Evolutionary conservation across 805 yeast genomes (phyloP), one percentile per base, ranked within the genome.

Genomic region (Blastobotrys attinorum): DNA sequence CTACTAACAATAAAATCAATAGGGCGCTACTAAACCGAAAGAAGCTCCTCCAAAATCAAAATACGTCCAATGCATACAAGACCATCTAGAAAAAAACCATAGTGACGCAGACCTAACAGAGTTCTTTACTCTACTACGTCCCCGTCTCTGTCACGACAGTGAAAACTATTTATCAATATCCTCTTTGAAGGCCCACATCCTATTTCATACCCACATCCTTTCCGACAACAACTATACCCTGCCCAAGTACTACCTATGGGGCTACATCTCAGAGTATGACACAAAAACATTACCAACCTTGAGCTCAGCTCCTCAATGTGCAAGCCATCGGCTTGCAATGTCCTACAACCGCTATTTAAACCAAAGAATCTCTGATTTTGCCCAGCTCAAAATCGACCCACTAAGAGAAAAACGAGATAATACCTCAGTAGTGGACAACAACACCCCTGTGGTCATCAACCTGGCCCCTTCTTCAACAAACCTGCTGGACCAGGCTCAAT

Each of bases 321-420:
- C 40, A 10, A 22, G 13, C 23, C 17, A 36, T 29, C 45, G 47
- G 16, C 43, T 50, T 2, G 20, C 41, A 2, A 37, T 33, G 11
- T 39, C 51, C 11, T 50, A 50, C 36, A 46, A 46, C 37, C 33
- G 50, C 18, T 50, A 50, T 31, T 41, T 50, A 16, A 41, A 43
- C 31, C 47, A 42, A 38, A 40, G 54, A n/a, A 31, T 50, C 18
- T 10, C 42, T 34, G 46, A 50, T 34, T 48, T 39, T 32, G 15
- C 15, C 17, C 44, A 40, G 35, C 43, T 50, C 18, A 40, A 44
- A 15, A 15, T 42, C 25, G 54, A 50, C 29, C 39, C 47, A 20
- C 43, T 50, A 21, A 36, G 49, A 27, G 54, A 50, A 31, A 43
- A 45, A 33, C 20, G 37, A 7, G 45, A 46, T 21, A 32, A 31